Base-by-base conservation (phyloP, 2,329 filamentous ascomycete genomes). In the Fusarium coffeatum region DNA sequence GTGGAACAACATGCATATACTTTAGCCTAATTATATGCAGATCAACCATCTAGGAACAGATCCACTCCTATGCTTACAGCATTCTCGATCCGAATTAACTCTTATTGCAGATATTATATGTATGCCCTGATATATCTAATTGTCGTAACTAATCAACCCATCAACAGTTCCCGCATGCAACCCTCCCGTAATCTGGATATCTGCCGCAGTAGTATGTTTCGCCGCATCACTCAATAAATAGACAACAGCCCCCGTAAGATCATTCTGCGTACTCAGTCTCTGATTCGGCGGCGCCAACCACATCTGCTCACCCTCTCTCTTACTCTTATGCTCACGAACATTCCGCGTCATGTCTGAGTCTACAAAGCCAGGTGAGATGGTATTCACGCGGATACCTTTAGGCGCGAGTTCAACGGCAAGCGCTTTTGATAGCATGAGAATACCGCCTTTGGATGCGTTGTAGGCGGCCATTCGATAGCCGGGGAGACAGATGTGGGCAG, bases 101-200 rank as follows among this genome's bases (percentile, higher is more conserved):
- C 18, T 37, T 37, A 37, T 4, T 37, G 34, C 34, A 37, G 18
- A 37, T n/a, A 37, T 12, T n/a, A 37, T n/a, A 37, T 37, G 34
- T n/a, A 2, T 18, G 16, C 16, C 32, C 18, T 15, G 2, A 2
- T 10, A 22, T 12, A 42, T 6, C 49, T 42, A 53, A 9, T 42
- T 28, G 12, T 78, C 78, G 32, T 80, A 80, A 43, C 76, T 78
- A 46, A 80, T 79, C 22, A 80, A 48, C 0, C 78, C 78, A 59
- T 80, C 76, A 53, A 80, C 80, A 2, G 78, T 80, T 3, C 80
- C 81, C 11, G 74, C 77, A 68, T 82, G 80, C 15, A 84, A 55
- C 2, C 82, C 83, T 5, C 83, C 83, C 3, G 81, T 83, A 25
- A 84, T 82, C 6, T 76, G 74, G 59, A 85, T 82, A 61, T 85